phyloP scores from a whole-genome alignment of 768 basidiomycete genomes.

The Rhodotorula toruloides region DNA sequence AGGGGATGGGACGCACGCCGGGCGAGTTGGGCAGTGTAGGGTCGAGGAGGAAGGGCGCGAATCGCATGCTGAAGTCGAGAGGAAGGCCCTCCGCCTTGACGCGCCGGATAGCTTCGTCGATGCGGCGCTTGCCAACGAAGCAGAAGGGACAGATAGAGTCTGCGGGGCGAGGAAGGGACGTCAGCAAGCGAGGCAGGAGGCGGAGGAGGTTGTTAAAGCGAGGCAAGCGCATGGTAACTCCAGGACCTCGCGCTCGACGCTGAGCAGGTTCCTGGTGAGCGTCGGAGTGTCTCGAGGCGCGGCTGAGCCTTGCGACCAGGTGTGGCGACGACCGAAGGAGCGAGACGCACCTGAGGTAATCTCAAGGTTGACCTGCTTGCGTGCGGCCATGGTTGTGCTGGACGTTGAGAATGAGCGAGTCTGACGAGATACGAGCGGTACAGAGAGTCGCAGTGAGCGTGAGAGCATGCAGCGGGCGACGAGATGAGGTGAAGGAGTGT shows the following conservation, averaged over 20 bases:
- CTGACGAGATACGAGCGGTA: background rate
- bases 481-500: background rate
- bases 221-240: too few species aligned
- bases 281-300: too few species aligned
- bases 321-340: too few species aligned
- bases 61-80: constrained; percentile 27
- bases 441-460: background rate
- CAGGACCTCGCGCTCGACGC: too few species aligned
- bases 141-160: constrained; percentile 37
- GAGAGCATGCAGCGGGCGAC: constrained; percentile 11
- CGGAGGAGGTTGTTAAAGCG: background rate
- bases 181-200: background rate
- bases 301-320: too few species aligned
- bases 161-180: background rate
- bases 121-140: constrained; percentile 35
- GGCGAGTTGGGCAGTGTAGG: constrained; percentile 32
- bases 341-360: constrained; percentile 11
- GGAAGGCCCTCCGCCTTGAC: constrained; percentile 22
- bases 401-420: too few species aligned
- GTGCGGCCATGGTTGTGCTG: constrained; percentile 18
- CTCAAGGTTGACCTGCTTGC: constrained; percentile 14
- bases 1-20: too few species aligned
- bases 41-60: constrained; percentile 41
- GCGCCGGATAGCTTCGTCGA: constrained; percentile 27
- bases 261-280: too few species aligned